Base-by-base conservation (phyloP, 495 filamentous ascomycete species). In the Aspergillus kassunensis region DNA sequence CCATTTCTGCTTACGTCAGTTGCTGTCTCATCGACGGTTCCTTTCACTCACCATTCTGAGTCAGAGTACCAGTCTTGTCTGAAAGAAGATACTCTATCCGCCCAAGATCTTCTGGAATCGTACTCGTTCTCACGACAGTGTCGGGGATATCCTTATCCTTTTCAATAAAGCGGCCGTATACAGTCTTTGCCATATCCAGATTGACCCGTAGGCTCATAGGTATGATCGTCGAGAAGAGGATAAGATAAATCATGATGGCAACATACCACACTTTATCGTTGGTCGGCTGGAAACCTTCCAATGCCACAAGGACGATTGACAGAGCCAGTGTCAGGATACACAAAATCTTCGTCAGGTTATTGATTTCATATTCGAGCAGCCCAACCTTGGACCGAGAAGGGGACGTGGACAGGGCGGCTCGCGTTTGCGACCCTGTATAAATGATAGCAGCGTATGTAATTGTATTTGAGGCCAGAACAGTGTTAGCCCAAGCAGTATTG, bases 401-500 rank as follows among this genome's bases (percentile, higher is more conserved):
- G 1, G 91, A 89, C 5, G 95, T 99, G 2, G 93, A 97, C 44
- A 99, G 76, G 2, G 95, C 91, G 36, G 93, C 91, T 41, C 95
- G 85, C 2, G 95, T 99, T 67, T 99, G 90, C 2, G 89, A 84
- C 2, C 95, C 95, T 6, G 93, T 97, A 64, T 97, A 99, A 21
- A 97, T 78, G 40, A 99, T 86, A 1, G 88, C 89, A 4, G 92
- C 92, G 18, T 92, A 77, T 0, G 90, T 91, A 6, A 83, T 87
- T 1, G 86, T 90, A 64, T 91, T 93, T 3, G 90, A 95, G 2
- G 95, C 95, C 46, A 99, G 85, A 25, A 99, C 87, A 3, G 95
- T 99, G 60, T 97, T 99, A 13, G 91, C 90, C 95, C 95, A 99
- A 3, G 95, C 92, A 10, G 95, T 99, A 62, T 97, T 97, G 70